These are phyloP conservation scores for Emmonsiellopsis sp. DNA, from an alignment of 2,329 filamentous ascomycete species.

Conservation along the genomic window DNA sequence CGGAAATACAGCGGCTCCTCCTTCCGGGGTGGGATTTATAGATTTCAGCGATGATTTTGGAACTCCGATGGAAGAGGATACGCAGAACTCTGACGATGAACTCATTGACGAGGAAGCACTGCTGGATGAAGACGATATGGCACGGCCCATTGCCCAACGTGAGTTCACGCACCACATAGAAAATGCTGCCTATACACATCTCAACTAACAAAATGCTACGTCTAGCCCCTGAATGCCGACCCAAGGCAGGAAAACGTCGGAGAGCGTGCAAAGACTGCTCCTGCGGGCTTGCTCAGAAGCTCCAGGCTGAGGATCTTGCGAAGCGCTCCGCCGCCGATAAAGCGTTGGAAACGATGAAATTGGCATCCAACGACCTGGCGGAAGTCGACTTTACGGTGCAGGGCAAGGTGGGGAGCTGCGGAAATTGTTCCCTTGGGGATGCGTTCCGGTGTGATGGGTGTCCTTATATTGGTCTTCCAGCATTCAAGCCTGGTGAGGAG, in stretches of 20 bases:
- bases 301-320: conserved; percentile 74
- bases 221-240: conserved; percentile 73
- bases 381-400: conserved; percentile 97
- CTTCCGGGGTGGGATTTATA: conserved; percentile 58
- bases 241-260: conserved; percentile 78
- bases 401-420: conserved; percentile 90
- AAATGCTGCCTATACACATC: no score
- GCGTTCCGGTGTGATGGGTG: conserved; percentile 69
- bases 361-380: conserved; percentile 67
- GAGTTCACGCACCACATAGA: no score
- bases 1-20: conserved; percentile 25
- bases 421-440: conserved; percentile 87
- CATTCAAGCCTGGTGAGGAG: conserved; percentile 96
- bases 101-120: conserved; percentile 86
- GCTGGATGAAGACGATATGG: conserved; percentile 75
- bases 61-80: conserved; percentile 40
- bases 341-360: conserved; percentile 46
- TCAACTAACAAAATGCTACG: neutral
- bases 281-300: conserved; percentile 76
- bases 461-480: conserved; percentile 83
- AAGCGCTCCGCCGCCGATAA: conserved; percentile 58
- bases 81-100: conserved; percentile 63
- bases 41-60: conserved; percentile 58
- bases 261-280: conserved; percentile 97
- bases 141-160: conserved; percentile 71